Evolutionary conservation across 2,329 filamentous ascomycete genomes (phyloP).

Genomic region (Davidsoniella eucalypti): DNA sequence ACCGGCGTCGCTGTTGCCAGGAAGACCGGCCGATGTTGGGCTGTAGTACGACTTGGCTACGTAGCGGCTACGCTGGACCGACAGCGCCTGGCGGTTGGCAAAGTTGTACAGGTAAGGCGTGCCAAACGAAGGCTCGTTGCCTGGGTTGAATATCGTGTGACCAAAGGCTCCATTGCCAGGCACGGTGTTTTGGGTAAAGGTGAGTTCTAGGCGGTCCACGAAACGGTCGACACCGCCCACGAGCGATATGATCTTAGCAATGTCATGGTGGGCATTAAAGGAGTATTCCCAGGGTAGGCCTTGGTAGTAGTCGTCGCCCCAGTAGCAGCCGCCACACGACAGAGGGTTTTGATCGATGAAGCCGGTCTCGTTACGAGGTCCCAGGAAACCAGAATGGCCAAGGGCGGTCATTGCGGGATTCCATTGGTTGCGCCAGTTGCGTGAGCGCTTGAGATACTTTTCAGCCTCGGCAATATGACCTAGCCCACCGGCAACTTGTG

Average conservation of each 20-base stretch:
- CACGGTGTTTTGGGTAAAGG: slow-evolving; percentile 36
- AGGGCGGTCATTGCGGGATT: slow-evolving; percentile 39
- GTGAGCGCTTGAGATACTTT: slow-evolving; percentile 45
- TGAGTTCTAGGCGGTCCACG: slow-evolving; percentile 39
- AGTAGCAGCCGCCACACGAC: slow-evolving; percentile 47
- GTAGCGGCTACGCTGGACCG: slow-evolving; percentile 39
- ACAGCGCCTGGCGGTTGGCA: slow-evolving; percentile 43
- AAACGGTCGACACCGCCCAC: slow-evolving; percentile 40
- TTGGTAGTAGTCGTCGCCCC: slow-evolving; percentile 44
- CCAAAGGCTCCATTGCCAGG: slow-evolving; percentile 27
- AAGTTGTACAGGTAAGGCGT: slow-evolving; percentile 56
- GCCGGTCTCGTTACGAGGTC: slow-evolving; percentile 37
- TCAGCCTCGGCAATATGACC: slow-evolving; percentile 31
- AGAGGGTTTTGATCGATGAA: slow-evolving; percentile 40
- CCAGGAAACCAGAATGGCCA: slow-evolving; percentile 49
- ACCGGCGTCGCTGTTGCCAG: slow-evolving; percentile 55
- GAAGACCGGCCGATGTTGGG: slow-evolving; percentile 37
- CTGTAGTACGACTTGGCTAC: slow-evolving; percentile 45
- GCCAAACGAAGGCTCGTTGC: slow-evolving; percentile 51
- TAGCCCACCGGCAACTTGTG: slow-evolving; percentile 46
- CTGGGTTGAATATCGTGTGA: slow-evolving; percentile 47
- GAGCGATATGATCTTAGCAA: slow-evolving; percentile 34
- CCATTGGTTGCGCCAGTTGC: slow-evolving; percentile 60
- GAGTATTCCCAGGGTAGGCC: slow-evolving; percentile 48
- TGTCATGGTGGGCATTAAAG: slow-evolving; percentile 56